Percentiles rank a stretch among this genome's conserved stretches.
These are phyloP conservation scores for Fusarium cicatricum DNA, from an alignment of 2,329 filamentous ascomycete species.

Conservation along the genomic window DNA sequence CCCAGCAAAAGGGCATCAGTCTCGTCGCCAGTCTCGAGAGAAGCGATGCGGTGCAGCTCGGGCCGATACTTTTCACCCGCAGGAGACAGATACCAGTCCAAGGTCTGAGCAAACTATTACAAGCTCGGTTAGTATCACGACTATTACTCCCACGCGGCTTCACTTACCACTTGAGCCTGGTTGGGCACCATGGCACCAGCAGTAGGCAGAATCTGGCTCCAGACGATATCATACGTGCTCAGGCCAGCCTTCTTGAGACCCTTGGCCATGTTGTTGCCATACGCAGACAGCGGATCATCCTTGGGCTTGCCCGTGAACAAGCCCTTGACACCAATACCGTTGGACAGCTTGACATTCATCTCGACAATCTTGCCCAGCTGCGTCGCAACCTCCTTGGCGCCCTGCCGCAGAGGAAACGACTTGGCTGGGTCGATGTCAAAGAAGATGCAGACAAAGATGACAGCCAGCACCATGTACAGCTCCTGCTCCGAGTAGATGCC, in stretches of 20 bases:
- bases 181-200: slow-evolving; percentile 73
- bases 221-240: slow-evolving; percentile 71
- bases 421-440: slow-evolving; percentile 72
- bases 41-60: slow-evolving; percentile 68
- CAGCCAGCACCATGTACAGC: slow-evolving; percentile 68
- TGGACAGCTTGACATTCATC: slow-evolving; percentile 68
- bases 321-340: slow-evolving; percentile 50
- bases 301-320: slow-evolving; percentile 61
- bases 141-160: neutral
- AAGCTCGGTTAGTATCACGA: slow-evolving; percentile 27
- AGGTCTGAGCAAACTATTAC: slow-evolving; percentile 70
- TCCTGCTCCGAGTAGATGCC: slow-evolving; percentile 65
- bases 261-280: slow-evolving; percentile 72
- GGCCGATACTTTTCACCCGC: slow-evolving; percentile 63
- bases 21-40: slow-evolving; percentile 61
- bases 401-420: slow-evolving; percentile 69
- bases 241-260: slow-evolving; percentile 70
- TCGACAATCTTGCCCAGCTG: slow-evolving; percentile 70
- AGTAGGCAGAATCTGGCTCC: slow-evolving; percentile 74
- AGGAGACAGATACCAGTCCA: slow-evolving; percentile 75
- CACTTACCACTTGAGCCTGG: slow-evolving; percentile 70
- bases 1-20: slow-evolving; percentile 71
- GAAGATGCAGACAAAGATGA: slow-evolving; percentile 73
- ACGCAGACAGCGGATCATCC: slow-evolving; percentile 65
- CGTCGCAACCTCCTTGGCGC: slow-evolving; percentile 62